phyloP scores from a whole-genome alignment of 108 stramenopile genomes.

The Stephanodiscus minutulus region DNA sequence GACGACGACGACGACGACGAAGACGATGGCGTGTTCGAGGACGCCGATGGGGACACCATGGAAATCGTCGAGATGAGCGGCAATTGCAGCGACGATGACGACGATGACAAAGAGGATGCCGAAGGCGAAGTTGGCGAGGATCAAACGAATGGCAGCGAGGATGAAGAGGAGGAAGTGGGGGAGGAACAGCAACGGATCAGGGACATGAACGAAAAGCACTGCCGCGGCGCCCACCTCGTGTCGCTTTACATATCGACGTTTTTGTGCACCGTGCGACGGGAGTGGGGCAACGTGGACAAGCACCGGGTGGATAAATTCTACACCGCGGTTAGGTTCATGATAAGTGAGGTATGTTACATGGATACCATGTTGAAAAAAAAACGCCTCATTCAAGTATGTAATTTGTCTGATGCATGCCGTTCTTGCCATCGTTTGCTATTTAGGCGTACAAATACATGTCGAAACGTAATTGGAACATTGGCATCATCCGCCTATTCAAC shows the following conservation, averaged over 20 bases:
- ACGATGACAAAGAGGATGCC: not conserved
- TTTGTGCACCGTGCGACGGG: slow-evolving; percentile 79
- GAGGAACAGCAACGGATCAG: slow-evolving; percentile 31
- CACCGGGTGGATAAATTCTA: slow-evolving; percentile 95
- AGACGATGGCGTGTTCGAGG: slow-evolving; percentile 24
- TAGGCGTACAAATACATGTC: slow-evolving; percentile 88
- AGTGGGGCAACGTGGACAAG: slow-evolving; percentile 94
- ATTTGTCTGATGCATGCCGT: not conserved
- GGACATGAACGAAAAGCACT: slow-evolving; percentile 57
- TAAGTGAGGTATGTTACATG: slow-evolving; percentile 57
- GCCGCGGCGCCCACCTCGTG: slow-evolving; percentile 86
- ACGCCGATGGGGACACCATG: slow-evolving; percentile 28
- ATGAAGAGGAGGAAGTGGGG: slow-evolving; percentile 45
- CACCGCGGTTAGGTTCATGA: slow-evolving; percentile 76
- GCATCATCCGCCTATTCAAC: slow-evolving; percentile 86
- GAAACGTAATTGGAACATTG: slow-evolving; percentile 79
- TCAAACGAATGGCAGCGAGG: slow-evolving; percentile 12
- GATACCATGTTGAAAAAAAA: not conserved
- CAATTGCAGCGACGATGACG: slow-evolving; percentile 16
- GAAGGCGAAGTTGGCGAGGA: slow-evolving; percentile 26
- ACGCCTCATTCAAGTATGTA: not conserved
- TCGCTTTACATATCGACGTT: slow-evolving; percentile 81
- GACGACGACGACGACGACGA: slow-evolving; percentile 24
- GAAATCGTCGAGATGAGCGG: slow-evolving; percentile 18
- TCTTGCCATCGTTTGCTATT: not conserved